A percentile compares a stretch with the other conserved stretches of the same genome.
phyloP scores from a whole-genome alignment of 2,329 filamentous ascomycete genomes.

The Pyrenophora graminea region DNA sequence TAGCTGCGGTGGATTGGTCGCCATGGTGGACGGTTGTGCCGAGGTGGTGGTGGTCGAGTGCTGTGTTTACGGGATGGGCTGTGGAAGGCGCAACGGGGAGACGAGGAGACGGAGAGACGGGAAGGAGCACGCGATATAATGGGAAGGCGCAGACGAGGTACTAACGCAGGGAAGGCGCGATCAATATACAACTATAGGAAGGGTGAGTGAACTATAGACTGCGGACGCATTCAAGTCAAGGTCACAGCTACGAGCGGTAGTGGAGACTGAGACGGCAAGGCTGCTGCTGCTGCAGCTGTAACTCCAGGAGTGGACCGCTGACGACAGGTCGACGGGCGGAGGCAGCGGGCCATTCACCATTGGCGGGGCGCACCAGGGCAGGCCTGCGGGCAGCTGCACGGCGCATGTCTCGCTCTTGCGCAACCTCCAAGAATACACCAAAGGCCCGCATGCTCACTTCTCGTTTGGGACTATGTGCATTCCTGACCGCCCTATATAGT shows the following conservation, averaged over 20 bases:
- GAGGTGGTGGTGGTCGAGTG: slow-evolving; percentile 7
- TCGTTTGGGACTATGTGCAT: slow-evolving; percentile 23
- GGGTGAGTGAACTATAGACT: too few species aligned
- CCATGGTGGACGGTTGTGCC: slow-evolving; percentile 28
- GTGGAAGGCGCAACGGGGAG: neutral
- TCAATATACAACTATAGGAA: too few species aligned
- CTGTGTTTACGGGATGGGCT: neutral
- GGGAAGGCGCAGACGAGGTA: neutral
- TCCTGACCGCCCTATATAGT: slow-evolving; percentile 23
- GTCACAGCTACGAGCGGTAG: too few species aligned
- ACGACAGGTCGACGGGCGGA: slow-evolving; percentile 12
- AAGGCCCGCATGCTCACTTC: slow-evolving; percentile 20
- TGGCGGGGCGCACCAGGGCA: neutral
- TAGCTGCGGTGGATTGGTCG: slow-evolving; percentile 69
- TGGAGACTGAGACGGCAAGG: slow-evolving; percentile 10
- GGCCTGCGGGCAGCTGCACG: slow-evolving; percentile 5
- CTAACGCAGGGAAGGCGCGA: neutral
- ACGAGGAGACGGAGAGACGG: neutral
- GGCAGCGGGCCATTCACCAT: neutral
- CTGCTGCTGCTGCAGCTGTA: slow-evolving; percentile 6
- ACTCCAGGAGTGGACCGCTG: slow-evolving; percentile 18
- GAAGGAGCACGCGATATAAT: neutral
- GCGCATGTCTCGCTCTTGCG: slow-evolving; percentile 28
- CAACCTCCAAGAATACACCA: slow-evolving; percentile 17
- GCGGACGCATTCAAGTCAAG: too few species aligned